A percentile compares a stretch with the other conserved stretches of the same genome.
These are phyloP conservation scores for Fusarium tuaranense DNA, from an alignment of 2,329 filamentous ascomycete genomes.

Conservation along the genomic window DNA sequence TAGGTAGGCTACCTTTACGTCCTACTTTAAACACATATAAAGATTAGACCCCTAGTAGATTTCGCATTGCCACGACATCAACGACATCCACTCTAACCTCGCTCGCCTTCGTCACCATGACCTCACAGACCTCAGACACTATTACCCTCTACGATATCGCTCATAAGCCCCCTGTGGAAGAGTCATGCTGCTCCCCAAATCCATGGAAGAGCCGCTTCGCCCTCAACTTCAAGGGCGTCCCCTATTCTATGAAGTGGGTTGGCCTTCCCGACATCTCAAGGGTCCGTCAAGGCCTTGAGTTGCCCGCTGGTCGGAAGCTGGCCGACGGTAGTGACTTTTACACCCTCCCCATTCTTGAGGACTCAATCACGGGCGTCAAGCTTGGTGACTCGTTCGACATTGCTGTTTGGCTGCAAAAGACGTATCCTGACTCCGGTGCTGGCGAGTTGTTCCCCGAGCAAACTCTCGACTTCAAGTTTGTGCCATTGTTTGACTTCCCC, in stretches of 20 bases:
- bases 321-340: conserved; percentile 68
- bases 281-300: conserved; percentile 59
- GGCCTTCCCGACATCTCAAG: conserved; percentile 62
- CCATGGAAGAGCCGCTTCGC: conserved; percentile 52
- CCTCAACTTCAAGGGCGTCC: conserved; percentile 55
- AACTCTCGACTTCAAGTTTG: conserved; percentile 55
- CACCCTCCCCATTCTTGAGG: conserved; percentile 69
- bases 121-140: not conserved
- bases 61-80: not conserved
- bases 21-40: not conserved
- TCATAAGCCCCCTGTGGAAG: conserved; percentile 45
- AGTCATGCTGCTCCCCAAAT: conserved; percentile 44
- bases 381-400: conserved; percentile 76
- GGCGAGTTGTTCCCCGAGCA: conserved; percentile 61
- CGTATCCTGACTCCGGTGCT: conserved; percentile 58
- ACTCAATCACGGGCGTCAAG: conserved; percentile 53
- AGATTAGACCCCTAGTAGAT: not conserved
- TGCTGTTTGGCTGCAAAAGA: conserved; percentile 67
- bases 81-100: not conserved
- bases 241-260: conserved; percentile 59
- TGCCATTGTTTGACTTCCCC: conserved; percentile 32
- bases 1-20: not conserved
- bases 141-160: conserved; percentile 59
- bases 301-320: conserved; percentile 64
- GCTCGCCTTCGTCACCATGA: not conserved